These are phyloP conservation scores for Penicillium steckii DNA, from an alignment of 495 filamentous ascomycete species.

Conservation along the genomic window DNA sequence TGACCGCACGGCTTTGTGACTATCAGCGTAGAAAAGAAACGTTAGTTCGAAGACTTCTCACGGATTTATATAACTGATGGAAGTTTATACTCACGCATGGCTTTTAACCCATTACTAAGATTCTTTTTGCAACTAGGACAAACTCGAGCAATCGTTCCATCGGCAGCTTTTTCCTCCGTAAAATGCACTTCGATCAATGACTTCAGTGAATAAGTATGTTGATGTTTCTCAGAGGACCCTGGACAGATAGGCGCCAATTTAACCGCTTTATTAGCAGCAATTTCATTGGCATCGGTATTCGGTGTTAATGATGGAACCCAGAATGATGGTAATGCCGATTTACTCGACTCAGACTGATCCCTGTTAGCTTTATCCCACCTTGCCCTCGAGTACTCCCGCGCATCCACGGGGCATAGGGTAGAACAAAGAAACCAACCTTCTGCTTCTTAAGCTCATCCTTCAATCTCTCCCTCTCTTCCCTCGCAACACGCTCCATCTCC, in stretches of 20 bases:
- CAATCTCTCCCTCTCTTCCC: conserved; percentile 67
- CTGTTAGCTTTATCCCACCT: no score
- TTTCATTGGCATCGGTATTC: conserved; percentile 46
- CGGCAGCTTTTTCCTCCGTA: conserved; percentile 61
- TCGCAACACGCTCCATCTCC: conserved; percentile 68
- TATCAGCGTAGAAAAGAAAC: conserved; percentile 14
- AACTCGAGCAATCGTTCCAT: conserved; percentile 56
- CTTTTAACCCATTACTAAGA: conserved; percentile 79
- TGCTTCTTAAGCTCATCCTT: conserved; percentile 69
- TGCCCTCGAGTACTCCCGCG: no score
- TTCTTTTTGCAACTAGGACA: conserved; percentile 90
- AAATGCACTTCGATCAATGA: conserved; percentile 78
- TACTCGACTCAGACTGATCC: conserved; percentile 47
- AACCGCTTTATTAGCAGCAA: conserved; percentile 52
- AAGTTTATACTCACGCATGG: conserved; percentile 53
- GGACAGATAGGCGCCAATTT: conserved; percentile 82
- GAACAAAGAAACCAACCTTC: conserved; percentile 56
- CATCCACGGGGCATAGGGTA: no score
- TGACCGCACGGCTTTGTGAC: conserved; percentile 93
- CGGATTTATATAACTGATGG: no score
- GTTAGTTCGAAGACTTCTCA: no score
- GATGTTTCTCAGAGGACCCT: conserved; percentile 63
- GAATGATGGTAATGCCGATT: conserved; percentile 82
- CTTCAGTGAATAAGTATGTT: conserved; percentile 81
- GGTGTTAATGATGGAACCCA: conserved; percentile 91